phyloP scores from a whole-genome alignment of 805 yeast genomes.

The Clavispora asparagi region DNA sequence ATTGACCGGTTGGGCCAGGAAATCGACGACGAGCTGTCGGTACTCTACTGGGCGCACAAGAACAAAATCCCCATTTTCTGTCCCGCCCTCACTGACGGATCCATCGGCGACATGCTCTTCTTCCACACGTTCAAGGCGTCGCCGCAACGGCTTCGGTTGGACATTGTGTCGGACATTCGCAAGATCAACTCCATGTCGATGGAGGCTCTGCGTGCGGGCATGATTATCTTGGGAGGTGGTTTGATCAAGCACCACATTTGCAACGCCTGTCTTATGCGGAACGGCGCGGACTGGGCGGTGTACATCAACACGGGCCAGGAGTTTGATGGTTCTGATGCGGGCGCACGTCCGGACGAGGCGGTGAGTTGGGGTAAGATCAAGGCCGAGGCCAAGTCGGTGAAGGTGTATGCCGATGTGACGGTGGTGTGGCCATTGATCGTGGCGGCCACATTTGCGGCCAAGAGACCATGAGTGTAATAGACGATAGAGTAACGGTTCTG shows the following conservation, averaged over 20 bases:
- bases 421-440: conserved; percentile 93
- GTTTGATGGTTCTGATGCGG: conserved; percentile 98
- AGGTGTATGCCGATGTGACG: conserved; percentile 93
- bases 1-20: conserved; percentile 94
- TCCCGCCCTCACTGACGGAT: conserved; percentile 97
- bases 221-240: conserved; percentile 96
- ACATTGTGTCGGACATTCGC: conserved; percentile 91
- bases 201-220: conserved; percentile 93
- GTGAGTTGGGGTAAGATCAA: conserved; percentile 98
- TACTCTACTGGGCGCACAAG: conserved; percentile 96
- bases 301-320: conserved; percentile 98
- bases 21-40: conserved; percentile 89
- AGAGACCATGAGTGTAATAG: conserved; percentile 4
- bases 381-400: conserved; percentile 86
- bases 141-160: conserved; percentile 84
- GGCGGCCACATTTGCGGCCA: conserved; percentile 93
- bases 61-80: conserved; percentile 94
- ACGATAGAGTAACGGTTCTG: no score
- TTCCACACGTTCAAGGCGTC: conserved; percentile 96
- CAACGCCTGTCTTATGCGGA: conserved; percentile 97
- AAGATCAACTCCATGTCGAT: conserved; percentile 87
- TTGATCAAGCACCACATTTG: conserved; percentile 94
- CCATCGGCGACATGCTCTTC: conserved; percentile 97
- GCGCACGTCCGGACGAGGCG: conserved; percentile 99
- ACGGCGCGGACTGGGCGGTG: conserved; percentile 98